Base-by-base conservation (phyloP, 169 alveolate genomes). In the Plasmodium falciparum region DNA sequence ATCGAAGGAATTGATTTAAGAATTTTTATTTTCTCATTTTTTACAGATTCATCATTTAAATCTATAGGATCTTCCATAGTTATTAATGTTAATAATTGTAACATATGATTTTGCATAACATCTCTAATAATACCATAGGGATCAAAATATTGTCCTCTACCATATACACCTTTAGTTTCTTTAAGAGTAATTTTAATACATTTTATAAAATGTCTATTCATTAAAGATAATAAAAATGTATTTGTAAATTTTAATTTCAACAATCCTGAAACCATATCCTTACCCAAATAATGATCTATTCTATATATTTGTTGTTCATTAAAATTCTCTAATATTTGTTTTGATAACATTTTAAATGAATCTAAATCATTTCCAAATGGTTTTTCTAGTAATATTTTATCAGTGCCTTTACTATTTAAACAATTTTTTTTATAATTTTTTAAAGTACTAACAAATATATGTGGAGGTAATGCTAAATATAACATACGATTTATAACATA, bases 271-370 rank as follows among this genome's bases (percentile, higher is more conserved):
- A 90, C 93, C 94, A 91, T 91, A 86, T 93, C 96, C 45, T 93
- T 93, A 20, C 96, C 96, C 9, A 93, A 74, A 69, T 93, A 93
- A 74, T 93, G 96, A 71, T 93, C 96, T 45, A 93, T 93, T 63
- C 96, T 93, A 69, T 86, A 93, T 50, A 89, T 91, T 75, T 91
- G 73, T 43, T 65, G 33, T 59, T 93, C 94, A 47, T 72, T 58
- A 50, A 93, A 88, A 45, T 83, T 76, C 63, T 69, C 88, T 83
- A 88, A 73, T 61, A 93, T 90, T 11, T 86, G 89, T 47, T 74
- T 72, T 22, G 94, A 75, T 26, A 93, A 63, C 47, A 90, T 59
- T 58, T 88, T 92, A 39, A 93, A 90, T 12, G 93, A 63, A 69
- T 75, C 88, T 22, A 89, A 47, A 65, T 93, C 94, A 24, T 91